phyloP scores from a whole-genome alignment of 108 stramenopile genomes.

The Discostella pseudostelligera region DNA sequence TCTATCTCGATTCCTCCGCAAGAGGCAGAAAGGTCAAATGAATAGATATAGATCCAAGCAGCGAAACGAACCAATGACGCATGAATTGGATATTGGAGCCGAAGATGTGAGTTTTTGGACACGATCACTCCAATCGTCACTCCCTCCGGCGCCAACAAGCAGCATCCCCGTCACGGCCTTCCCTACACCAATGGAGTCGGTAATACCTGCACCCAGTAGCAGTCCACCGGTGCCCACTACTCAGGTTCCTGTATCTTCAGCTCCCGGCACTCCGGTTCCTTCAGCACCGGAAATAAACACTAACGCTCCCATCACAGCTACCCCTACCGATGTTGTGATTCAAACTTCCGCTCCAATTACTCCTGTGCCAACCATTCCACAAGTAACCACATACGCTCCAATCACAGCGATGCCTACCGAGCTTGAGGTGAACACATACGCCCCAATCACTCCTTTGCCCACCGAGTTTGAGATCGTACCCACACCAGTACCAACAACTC shows the following conservation, averaged over 20 bases:
- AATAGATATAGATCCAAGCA: neutral
- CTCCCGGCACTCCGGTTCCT: conserved; percentile 8
- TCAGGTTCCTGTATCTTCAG: conserved; percentile 8
- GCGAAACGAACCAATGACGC: neutral
- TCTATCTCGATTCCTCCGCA: conserved; percentile 10
- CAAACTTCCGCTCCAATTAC: conserved; percentile 9
- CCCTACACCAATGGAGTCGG: conserved; percentile 7
- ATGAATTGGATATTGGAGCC: neutral
- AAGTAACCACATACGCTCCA: neutral
- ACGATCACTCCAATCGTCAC: conserved; percentile 20
- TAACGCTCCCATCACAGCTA: neutral
- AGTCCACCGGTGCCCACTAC: conserved; percentile 1
- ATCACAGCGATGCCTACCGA: neutral
- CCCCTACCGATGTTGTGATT: neutral
- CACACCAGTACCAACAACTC: conserved; percentile 17
- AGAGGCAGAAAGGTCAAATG: conserved; percentile 4
- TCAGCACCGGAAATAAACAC: neutral
- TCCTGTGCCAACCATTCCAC: neutral
- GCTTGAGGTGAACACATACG: too few relatives aligned
- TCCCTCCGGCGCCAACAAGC: neutral
- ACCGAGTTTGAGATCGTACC: neutral
- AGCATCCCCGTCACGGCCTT: neutral
- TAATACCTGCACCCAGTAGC: neutral
- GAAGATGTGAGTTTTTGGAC: conserved; percentile 38
- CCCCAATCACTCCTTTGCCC: neutral